Base-by-base conservation (phyloP, 306 rosid genomes). In the Phaseolus lunatus region DNA sequence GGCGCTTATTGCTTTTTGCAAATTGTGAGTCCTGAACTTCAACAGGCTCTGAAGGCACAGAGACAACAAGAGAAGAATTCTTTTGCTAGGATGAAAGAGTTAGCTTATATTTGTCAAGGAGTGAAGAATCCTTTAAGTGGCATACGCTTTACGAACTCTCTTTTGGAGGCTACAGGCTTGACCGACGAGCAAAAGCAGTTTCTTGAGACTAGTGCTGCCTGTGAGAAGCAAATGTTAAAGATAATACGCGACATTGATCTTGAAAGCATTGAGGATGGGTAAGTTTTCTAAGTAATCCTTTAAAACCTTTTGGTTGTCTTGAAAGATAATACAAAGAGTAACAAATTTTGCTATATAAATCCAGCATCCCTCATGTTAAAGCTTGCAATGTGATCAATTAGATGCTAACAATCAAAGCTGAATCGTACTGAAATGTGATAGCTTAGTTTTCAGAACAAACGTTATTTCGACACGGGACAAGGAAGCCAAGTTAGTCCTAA, bases 1-100 rank as follows among this genome's bases (percentile, higher is more conserved):
- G 98, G 99, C 56, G 96, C 99, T 44, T 96, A 93, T 88, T 96
- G 99, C 89, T 91, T 96, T 85, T 77, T 96, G 89, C 99, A 96
- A 77, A 89, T 91, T 73, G 90, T 92, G 1, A 92, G 90, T 79
- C 90, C 88, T 69, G 99, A 96, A 82, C 87, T 89, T 84, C 98
- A 93, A 77, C 97, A 91, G 80, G 86, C 91, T 82, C 86, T 91
- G 54, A 87, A 84, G 77, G 83, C 88, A 50, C 98, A 93, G 88
- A 89, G 85, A 81, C 92, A 89, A 80, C 97, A 92, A 75, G 98
- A 95, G 85, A 92, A 87, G 75, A 81, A 75, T 83, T 80, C 90
- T 73, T 81, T 87, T n/a, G 83, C 93, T 70, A 87, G 90, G 89
- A 89, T 89, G 96, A 96, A 96, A 85, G 98, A 96, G 82, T 82